phyloP scores from a whole-genome alignment of 345 rosid genomes.

The Eucalyptus pauciflora region DNA sequence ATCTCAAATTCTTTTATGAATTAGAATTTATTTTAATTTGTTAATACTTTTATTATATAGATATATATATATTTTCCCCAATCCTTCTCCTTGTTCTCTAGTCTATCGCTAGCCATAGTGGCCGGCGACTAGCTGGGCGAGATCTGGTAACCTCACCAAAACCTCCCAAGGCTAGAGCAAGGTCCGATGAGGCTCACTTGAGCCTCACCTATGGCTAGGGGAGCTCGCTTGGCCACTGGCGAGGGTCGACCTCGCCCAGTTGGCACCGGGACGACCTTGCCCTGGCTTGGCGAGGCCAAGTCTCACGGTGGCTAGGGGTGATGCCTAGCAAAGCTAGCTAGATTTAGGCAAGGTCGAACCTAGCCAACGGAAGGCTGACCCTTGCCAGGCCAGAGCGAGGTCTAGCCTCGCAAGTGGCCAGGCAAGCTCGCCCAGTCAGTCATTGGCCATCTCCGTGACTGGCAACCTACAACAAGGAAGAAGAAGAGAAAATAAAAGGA shows the following conservation, averaged over 20 bases:
- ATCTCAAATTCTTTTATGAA: too few relatives aligned
- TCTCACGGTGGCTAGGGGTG: rapidly evolving
- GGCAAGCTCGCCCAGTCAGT: rapidly evolving
- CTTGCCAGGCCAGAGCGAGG: rapidly evolving
- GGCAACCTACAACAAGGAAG: rapidly evolving
- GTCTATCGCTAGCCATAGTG: rapidly evolving
- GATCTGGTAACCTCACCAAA: too few relatives aligned
- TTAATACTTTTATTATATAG: too few relatives aligned
- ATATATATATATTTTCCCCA: rapidly evolving
- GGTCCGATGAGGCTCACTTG: rapidly evolving
- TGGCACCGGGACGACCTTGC: rapidly evolving
- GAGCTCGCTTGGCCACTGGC: rapidly evolving
- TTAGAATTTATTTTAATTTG: too few relatives aligned
- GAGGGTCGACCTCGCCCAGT: rapidly evolving
- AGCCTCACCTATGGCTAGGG: rapidly evolving
- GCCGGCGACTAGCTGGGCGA: rapidly evolving
- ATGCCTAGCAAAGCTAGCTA: rapidly evolving
- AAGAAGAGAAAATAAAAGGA: too few relatives aligned
- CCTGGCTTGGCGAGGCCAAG: rapidly evolving
- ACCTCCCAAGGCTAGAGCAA: too few relatives aligned
- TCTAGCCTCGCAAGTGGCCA: rapidly evolving
- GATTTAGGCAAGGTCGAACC: rapidly evolving
- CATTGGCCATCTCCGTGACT: rapidly evolving
- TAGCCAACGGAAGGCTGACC: too few relatives aligned
- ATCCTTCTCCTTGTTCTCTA: too few relatives aligned